Conservation (phyloP, 345 rosid species). For the Salix exigua region DNA sequence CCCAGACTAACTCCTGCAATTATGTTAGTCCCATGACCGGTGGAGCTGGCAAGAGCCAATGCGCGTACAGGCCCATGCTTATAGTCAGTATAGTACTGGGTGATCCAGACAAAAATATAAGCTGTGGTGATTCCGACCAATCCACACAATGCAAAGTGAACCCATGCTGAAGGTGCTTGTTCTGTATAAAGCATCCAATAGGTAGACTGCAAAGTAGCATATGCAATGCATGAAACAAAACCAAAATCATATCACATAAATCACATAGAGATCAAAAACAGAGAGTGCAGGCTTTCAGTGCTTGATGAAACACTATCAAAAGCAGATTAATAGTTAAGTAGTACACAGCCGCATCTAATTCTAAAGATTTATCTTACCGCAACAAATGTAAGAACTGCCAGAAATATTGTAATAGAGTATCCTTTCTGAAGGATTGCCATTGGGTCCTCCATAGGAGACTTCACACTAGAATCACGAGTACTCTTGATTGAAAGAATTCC, state of each 20-base stretch:
- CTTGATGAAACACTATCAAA: background rate
- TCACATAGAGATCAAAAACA: constrained; percentile 3
- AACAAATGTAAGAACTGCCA: constrained; percentile 84
- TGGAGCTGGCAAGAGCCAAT: constrained; percentile 93
- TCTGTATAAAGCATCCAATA: constrained; percentile 97
- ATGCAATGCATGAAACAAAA: background rate
- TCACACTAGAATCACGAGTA: constrained; percentile 66
- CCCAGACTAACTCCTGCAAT: constrained; percentile 99
- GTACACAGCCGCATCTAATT: background rate
- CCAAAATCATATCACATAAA: constrained; percentile 10
- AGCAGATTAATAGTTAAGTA: background rate
- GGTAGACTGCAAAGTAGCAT: constrained; percentile 64
- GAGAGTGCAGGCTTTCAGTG: background rate
- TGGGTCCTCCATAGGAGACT: constrained; percentile 83
- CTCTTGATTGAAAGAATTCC: constrained; percentile 91
- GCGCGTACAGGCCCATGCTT: constrained; percentile 93
- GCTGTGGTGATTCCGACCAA: constrained; percentile 96
- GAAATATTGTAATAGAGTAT: constrained; percentile 75
- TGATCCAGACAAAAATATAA: constrained; percentile 83
- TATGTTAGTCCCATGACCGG: constrained; percentile 97
- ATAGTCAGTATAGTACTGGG: constrained; percentile 96
- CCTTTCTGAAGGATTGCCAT: constrained; percentile 98
- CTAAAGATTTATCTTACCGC: constrained; percentile 53
- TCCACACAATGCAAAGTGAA: constrained; percentile 90
- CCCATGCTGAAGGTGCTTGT: constrained; percentile 98